Evolutionary conservation across 148 eudicot species (phyloP).

Genomic region (Diospyros lotus): DNA sequence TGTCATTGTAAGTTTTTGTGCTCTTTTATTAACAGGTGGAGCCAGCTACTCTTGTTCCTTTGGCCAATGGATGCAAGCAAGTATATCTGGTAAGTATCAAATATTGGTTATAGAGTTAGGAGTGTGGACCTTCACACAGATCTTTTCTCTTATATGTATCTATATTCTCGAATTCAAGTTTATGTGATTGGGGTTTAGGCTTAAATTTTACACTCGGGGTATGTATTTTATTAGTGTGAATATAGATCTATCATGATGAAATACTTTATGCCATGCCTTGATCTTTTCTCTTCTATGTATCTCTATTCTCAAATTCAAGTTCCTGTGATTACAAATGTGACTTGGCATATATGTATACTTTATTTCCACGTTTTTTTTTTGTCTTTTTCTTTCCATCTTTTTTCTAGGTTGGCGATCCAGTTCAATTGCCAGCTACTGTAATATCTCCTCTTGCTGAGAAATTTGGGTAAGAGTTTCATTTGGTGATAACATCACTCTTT

Average conservation of each 20-base stretch:
- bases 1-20: not conserved
- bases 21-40: constrained; percentile 61
- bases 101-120: not conserved
- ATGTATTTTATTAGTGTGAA: not conserved
- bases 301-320: not conserved
- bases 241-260: not conserved
- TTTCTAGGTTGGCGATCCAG: constrained; percentile 90
- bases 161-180: not conserved
- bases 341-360: not conserved
- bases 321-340: constrained; percentile 1
- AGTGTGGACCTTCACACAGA: not conserved
- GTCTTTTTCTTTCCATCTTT: not conserved
- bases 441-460: constrained; percentile 76
- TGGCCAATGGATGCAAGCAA: constrained; percentile 95
- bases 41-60: constrained; percentile 87
- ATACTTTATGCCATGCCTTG: not conserved
- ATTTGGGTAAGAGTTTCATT: constrained; percentile 46
- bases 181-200: not conserved
- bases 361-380: constrained; percentile 1
- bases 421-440: constrained; percentile 97
- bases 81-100: constrained; percentile 69
- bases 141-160: not conserved
- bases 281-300: not conserved
- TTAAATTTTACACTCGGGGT: not conserved
- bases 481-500: not conserved